Evolutionary conservation across 306 rosid genomes (phyloP).

Genomic region (barrel medic (Medicago truncatula)): DNA sequence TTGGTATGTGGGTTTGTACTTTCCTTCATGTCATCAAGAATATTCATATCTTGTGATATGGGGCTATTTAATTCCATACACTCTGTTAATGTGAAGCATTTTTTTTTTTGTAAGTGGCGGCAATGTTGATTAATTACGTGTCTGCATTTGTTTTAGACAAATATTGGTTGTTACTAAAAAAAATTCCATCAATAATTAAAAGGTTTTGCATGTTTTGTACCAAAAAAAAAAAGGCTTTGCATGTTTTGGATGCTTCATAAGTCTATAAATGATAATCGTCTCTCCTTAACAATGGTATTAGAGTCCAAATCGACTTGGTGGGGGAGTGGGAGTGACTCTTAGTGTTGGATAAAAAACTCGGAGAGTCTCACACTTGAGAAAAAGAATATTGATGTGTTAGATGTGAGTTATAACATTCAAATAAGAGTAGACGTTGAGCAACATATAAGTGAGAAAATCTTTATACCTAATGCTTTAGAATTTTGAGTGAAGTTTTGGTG

Average conservation of each 20-base stretch:
- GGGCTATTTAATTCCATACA: conserved; percentile 45
- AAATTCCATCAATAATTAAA: neutral
- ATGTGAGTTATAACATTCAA: too few species aligned
- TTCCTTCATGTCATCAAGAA: conserved; percentile 72
- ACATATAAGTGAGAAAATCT: too few species aligned
- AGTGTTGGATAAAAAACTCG: too few species aligned
- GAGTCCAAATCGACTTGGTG: too few species aligned
- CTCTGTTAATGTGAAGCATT: neutral
- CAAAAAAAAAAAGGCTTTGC: too few species aligned
- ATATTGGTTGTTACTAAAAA: neutral
- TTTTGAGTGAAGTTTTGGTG: too few species aligned
- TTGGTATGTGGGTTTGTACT: conserved; percentile 72
- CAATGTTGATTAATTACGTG: conserved; percentile 25
- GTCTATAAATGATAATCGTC: neutral
- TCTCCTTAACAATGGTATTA: neutral
- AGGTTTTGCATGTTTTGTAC: conserved; percentile 38
- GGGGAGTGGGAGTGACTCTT: too few species aligned
- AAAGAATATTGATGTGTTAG: too few species aligned
- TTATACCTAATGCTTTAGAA: too few species aligned
- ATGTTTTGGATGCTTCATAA: conserved; percentile 28
- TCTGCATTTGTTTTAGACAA: neutral
- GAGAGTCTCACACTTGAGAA: too few species aligned
- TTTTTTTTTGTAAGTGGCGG: conserved; percentile 13
- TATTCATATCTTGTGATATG: conserved; percentile 79
- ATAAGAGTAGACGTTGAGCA: too few species aligned